A percentile compares a stretch with the other conserved stretches of the same genome.
These are phyloP conservation scores for Onygenales sp. DNA, from an alignment of 2,329 filamentous ascomycete genomes.

Conservation along the genomic window DNA sequence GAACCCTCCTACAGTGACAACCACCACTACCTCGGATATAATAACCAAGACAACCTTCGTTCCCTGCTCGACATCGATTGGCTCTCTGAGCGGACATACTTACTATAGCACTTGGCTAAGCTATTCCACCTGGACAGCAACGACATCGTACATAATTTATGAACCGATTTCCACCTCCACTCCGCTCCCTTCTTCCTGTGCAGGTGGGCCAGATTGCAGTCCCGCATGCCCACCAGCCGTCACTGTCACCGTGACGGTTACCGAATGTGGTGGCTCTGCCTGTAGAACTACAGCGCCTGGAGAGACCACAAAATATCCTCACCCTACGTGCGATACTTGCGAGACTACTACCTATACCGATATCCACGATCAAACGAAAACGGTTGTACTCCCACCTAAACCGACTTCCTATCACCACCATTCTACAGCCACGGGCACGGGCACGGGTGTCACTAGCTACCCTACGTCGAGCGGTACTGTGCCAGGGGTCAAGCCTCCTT, in stretches of 20 bases:
- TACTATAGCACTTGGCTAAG: constrained; percentile 26
- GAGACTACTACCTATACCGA: constrained; percentile 21
- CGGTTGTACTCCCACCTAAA: constrained; percentile 1
- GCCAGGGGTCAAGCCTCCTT: neutral
- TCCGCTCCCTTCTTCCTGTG: constrained; percentile 1
- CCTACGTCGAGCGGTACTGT: neutral
- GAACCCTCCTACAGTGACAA: no score
- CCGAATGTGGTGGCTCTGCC: constrained; percentile 5
- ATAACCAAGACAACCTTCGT: constrained; percentile 23
- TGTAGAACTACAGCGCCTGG: neutral
- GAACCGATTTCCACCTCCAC: constrained; percentile 11
- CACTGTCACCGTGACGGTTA: constrained; percentile 13
- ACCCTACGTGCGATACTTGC: constrained; percentile 14
- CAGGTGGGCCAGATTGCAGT: constrained; percentile 2
- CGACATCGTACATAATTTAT: constrained; percentile 15
- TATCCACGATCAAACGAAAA: constrained; percentile 15
- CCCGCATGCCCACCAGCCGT: constrained; percentile 5
- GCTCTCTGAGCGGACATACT: constrained; percentile 18
- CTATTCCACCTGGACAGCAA: constrained; percentile 20
- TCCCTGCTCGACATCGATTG: constrained; percentile 25
- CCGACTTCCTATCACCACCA: neutral
- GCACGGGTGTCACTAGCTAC: neutral
- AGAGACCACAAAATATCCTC: neutral
- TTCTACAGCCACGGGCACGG: neutral
- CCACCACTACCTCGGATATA: constrained; percentile 9